Base-by-base conservation (phyloP, 805 yeast species). In the Candida wancherniae region DNA sequence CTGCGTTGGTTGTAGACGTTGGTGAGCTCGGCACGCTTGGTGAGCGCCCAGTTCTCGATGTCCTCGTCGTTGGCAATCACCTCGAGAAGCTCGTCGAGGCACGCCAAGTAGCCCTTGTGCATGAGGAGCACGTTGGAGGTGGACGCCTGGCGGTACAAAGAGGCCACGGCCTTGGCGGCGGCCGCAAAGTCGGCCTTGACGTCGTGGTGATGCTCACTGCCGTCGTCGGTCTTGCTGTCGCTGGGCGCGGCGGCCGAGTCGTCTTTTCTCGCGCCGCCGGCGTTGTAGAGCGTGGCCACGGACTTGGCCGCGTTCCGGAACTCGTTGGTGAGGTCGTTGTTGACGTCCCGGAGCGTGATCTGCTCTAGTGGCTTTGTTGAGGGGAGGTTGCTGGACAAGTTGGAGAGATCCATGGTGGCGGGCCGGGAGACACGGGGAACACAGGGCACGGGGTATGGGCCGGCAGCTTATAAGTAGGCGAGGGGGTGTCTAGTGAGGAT, bases 301-400 rank as follows among this genome's bases (percentile, higher is more conserved):
- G 83, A 70, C 33, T 78, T 71, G 16, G 87, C 87, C 5, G 87
- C 87, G 33, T 66, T 67, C 51, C 76, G 79, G 57, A 80, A 81
- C 48, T 79, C 81, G n/a, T 61, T 55, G 0, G 77, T 67, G 17
- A 81, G 61, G 26, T 80, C 81, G 24, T 55, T 58, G 37, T 68
- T 72, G 26, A 78, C 56, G 17, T 67, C 71, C 16, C 57, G 53
- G 1, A 75, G 51, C n/a, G 75, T 57, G 6, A 63, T 63, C 20
- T 70, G 71, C 24, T 61, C 64, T 8, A 73, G 59, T 3, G 76
- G 71, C 20, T 51, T 58, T 0, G 79, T 64, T 3, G 72, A 62
- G 1, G 84, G 85, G 13, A 79, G 56, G 29, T 68, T 63, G 6
- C 64, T 57, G 2, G 81, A 73, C 24, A 80, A 48, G 39, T 77